Percentiles rank a stretch among this genome's conserved stretches.
These are phyloP conservation scores for Phaeosphaeria sp. DNA, from an alignment of 2,329 filamentous ascomycete genomes.

Conservation along the genomic window DNA sequence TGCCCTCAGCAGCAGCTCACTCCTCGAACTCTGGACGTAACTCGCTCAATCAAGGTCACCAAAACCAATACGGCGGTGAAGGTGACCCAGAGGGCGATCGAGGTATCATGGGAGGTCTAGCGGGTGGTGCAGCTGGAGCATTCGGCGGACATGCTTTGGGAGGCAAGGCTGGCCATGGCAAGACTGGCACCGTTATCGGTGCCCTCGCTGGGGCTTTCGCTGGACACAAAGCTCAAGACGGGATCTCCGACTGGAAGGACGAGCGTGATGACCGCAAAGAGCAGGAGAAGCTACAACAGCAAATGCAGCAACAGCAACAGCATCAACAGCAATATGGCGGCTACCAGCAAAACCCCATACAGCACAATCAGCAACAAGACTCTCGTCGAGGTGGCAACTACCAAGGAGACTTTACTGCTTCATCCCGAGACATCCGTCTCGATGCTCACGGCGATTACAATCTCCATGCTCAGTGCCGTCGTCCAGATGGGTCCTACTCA, in stretches of 20 bases:
- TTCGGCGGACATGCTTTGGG: conserved; percentile 35
- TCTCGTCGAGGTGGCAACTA: conserved; percentile 16
- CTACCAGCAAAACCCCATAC: background rate
- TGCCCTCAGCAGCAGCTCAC: conserved; percentile 25
- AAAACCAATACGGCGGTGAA: conserved; percentile 29
- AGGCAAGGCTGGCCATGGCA: conserved; percentile 32
- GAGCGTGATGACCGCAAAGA: conserved; percentile 38
- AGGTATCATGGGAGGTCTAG: conserved; percentile 34
- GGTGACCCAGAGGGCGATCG: conserved; percentile 33
- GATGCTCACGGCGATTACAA: conserved; percentile 34
- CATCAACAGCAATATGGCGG: conserved; percentile 19
- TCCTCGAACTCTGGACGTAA: conserved; percentile 31
- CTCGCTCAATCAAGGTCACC: conserved; percentile 29
- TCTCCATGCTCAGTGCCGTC: conserved; percentile 35
- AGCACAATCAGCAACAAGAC: conserved; percentile 13
- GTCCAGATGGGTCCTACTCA: conserved; percentile 30
- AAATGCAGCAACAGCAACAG: conserved; percentile 8
- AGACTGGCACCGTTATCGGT: conserved; percentile 29
- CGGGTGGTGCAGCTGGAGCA: conserved; percentile 35
- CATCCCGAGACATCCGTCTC: conserved; percentile 32
- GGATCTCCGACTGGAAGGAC: conserved; percentile 30
- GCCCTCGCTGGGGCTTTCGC: conserved; percentile 33
- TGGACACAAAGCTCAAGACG: conserved; percentile 32
- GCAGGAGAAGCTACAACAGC: conserved; percentile 23
- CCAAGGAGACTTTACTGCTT: conserved; percentile 33